Conservation (phyloP, 805 yeast species). For the Starmerella asiatica region DNA sequence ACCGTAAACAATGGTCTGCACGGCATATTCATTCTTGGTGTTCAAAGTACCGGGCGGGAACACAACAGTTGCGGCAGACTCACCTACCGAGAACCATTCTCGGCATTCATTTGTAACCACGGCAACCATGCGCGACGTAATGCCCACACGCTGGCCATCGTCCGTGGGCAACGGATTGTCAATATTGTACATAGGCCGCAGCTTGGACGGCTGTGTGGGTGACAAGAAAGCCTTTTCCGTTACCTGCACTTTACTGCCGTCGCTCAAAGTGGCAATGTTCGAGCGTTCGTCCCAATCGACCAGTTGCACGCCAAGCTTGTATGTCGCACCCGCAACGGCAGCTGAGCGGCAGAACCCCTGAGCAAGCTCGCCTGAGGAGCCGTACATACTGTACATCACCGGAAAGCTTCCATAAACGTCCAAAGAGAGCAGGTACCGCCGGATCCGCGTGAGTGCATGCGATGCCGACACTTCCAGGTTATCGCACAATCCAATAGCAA, state of each 20-base stretch:
- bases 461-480: slow-evolving; percentile 49
- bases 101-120: slow-evolving; percentile 75
- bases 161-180: slow-evolving; percentile 3
- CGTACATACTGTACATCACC: slow-evolving; percentile 78
- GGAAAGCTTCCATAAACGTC: slow-evolving; percentile 94
- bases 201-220: slow-evolving; percentile 31
- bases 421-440: slow-evolving; percentile 68
- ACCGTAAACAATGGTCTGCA: slow-evolving; percentile 79
- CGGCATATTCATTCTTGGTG: slow-evolving; percentile 51
- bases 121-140: slow-evolving; percentile 61
- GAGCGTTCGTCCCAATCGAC: slow-evolving; percentile 49
- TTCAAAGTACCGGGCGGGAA: slow-evolving; percentile 79
- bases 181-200: slow-evolving; percentile 16
- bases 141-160: slow-evolving; percentile 19
- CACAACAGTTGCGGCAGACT: slow-evolving; percentile 73
- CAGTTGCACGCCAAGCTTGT: slow-evolving; percentile 62
- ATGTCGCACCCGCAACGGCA: slow-evolving; percentile 94
- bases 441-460: slow-evolving; percentile 65
- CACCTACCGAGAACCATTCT: slow-evolving; percentile 84
- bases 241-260: slow-evolving; percentile 61
- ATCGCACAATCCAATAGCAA: slow-evolving; percentile 70
- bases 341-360: slow-evolving; percentile 97
- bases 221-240: slow-evolving; percentile 68
- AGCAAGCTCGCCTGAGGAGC: slow-evolving; percentile 89
- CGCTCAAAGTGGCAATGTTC: slow-evolving; percentile 46